phyloP scores from a whole-genome alignment of 1,284 basidiomycete genomes.

The Boletellus deceptivus region DNA sequence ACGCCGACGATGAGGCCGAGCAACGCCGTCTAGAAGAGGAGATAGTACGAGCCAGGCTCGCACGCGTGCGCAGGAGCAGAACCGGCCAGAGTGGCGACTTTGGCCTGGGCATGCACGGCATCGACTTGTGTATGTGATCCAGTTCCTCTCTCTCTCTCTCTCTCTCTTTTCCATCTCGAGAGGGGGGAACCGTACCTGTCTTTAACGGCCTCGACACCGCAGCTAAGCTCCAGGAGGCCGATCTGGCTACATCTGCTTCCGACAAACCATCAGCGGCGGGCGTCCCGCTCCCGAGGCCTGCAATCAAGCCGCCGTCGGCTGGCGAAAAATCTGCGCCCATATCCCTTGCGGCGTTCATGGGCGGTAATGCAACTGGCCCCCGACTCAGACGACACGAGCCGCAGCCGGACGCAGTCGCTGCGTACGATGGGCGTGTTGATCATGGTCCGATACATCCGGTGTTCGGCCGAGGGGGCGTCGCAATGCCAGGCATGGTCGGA shows the following conservation, averaged over 20 bases:
- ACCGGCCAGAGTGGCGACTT: constrained; percentile 40
- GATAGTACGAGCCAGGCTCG: constrained; percentile 67
- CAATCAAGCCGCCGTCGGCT: constrained; percentile 9
- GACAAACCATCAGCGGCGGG: constrained; percentile 7
- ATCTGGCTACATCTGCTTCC: constrained; percentile 8
- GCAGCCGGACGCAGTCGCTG: constrained; percentile 65
- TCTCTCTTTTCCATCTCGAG: background rate
- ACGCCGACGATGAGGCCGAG: constrained; percentile 74
- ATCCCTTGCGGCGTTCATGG: constrained; percentile 76
- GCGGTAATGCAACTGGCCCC: constrained; percentile 63
- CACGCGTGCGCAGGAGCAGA: constrained; percentile 59
- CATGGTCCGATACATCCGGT: constrained; percentile 59
- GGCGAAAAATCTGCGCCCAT: constrained; percentile 32
- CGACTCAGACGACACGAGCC: constrained; percentile 67
- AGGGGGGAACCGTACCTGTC: background rate
- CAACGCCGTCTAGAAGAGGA: constrained; percentile 72
- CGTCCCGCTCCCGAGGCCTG: constrained; percentile 14
- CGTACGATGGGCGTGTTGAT: constrained; percentile 62
- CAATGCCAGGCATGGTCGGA: constrained; percentile 62
- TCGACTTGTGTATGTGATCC: constrained; percentile 34
- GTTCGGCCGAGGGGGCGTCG: constrained; percentile 69
- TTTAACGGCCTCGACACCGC: constrained; percentile 5
- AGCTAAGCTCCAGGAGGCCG: constrained; percentile 28
- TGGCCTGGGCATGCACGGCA: constrained; percentile 39
- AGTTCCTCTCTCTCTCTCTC: background rate